Conservation (phyloP, 2,329 filamentous ascomycete species). For the Xylaria arbuscula region DNA sequence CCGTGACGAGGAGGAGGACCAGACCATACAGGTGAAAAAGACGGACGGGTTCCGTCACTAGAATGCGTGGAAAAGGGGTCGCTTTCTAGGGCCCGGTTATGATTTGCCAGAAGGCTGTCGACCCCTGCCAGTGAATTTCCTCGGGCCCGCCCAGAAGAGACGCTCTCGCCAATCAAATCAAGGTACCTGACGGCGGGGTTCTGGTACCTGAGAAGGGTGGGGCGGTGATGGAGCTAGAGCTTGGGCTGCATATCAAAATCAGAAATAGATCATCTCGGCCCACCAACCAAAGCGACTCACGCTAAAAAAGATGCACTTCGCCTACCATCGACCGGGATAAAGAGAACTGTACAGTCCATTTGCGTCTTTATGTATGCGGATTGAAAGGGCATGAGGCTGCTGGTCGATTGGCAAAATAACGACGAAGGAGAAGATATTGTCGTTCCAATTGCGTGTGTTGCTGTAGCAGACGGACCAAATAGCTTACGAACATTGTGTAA, state of each 20-base stretch:
- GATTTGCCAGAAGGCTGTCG: constrained; percentile 18
- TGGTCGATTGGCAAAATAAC: neutral
- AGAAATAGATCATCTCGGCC: constrained; percentile 31
- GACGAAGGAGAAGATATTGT: neutral
- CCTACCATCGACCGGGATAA: neutral
- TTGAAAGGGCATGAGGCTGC: constrained; percentile 6
- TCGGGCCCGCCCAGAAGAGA: neutral
- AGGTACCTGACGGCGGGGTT: constrained; percentile 28
- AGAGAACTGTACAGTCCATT: constrained; percentile 16
- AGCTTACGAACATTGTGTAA: constrained; percentile 2
- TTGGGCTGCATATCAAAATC: constrained; percentile 29
- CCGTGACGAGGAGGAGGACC: constrained; percentile 4
- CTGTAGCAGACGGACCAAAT: constrained; percentile 9
- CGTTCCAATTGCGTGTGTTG: constrained; percentile 7
- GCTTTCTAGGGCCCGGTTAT: constrained; percentile 1
- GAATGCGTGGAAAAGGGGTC: constrained; percentile 37
- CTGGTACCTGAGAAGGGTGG: constrained; percentile 29
- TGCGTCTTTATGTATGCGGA: constrained; percentile 3
- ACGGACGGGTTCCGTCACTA: constrained; percentile 17
- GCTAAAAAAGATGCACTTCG: neutral
- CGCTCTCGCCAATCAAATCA: constrained; percentile 25
- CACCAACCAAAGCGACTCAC: neutral
- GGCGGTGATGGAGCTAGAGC: constrained; percentile 20
- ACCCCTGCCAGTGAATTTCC: constrained; percentile 30
- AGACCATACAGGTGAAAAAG: constrained; percentile 3